Base-by-base conservation (phyloP, 805 yeast species). In the Sugiyamaella lignohabitans region DNA sequence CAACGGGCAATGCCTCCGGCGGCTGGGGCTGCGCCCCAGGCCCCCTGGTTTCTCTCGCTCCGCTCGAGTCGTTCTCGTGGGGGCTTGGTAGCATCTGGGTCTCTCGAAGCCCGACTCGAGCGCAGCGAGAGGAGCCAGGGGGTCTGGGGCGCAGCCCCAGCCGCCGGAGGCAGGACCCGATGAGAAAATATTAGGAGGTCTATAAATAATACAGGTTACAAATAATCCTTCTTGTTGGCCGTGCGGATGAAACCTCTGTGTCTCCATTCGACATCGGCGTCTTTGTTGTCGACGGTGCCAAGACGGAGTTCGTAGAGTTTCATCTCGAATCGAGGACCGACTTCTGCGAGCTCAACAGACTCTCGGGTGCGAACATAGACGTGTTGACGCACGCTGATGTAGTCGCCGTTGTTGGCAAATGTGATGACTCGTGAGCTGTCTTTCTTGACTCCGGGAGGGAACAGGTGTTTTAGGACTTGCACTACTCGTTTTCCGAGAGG, bases 241-340 rank as follows among this genome's bases (percentile, higher is more conserved):
- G 98, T 93, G 63, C 98, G 78, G 40, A 88, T 87, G 58, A 89
- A 93, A 58, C 97, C 80, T 65, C 95, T 78, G 58, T 86, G 71
- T 70, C 86, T 85, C 98, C 98, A 93, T 64, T 93, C 99, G n/a
- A 87, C 79, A 60, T 93, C 98, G 8, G 97, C 96, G 64, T 93
- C 97, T 68, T 86, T 86, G 64, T 91, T 88, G 57, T 93, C 98
- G 53, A 91, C 66, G 38, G 96, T 87, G 2, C 99, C 97, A 55
- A 93, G 72, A 59, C 82, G 77, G 54, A 93, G 69, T 65, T 91
- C 97, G 63, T 80, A 93, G 54, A 93, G 69, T 62, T 88, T 78
- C 98, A 93, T 89, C 67, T 93, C 98, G 59, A 93, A 93, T 53
- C 99, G 73, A n/a, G 99, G 99, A 0, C 99, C 99, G 32, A 93